Evolutionary conservation across 2,329 filamentous ascomycete species (phyloP).

Genomic region (Pseudocercospora cruenta): DNA sequence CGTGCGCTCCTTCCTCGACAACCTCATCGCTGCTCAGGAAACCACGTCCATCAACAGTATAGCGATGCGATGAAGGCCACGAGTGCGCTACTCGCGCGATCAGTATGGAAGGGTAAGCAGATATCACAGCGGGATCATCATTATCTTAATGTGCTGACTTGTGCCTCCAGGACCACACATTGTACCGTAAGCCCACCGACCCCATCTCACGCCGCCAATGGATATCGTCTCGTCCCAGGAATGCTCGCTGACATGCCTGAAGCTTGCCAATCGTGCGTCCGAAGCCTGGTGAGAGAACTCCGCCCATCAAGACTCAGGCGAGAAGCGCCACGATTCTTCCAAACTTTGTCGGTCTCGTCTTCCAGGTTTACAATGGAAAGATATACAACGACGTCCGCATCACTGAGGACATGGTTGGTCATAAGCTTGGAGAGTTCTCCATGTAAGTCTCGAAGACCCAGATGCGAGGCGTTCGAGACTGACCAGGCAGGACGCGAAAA

Average conservation of each 20-base stretch:
- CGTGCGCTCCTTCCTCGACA: constrained; percentile 12
- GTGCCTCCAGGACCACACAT: constrained; percentile 64
- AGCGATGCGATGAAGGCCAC: constrained; percentile 36
- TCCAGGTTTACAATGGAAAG: constrained; percentile 92
- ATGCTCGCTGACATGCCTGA: constrained; percentile 12
- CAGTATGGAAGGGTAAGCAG: constrained; percentile 80
- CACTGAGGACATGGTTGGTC: constrained; percentile 94
- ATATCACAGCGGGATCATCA: neutral
- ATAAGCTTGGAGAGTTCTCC: constrained; percentile 92
- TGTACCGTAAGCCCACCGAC: constrained; percentile 61
- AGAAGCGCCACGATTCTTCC: constrained; percentile 87
- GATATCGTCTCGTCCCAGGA: too few relatives aligned
- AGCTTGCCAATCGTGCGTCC: constrained; percentile 67
- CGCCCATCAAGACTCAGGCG: constrained; percentile 82
- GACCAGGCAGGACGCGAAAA: constrained; percentile 63
- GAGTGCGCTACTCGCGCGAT: constrained; percentile 59
- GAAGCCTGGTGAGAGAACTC: constrained; percentile 64
- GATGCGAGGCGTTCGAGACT: neutral
- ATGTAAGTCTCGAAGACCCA: constrained; percentile 62
- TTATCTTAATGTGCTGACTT: constrained; percentile 20
- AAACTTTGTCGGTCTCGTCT: constrained; percentile 86
- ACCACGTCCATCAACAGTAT: constrained; percentile 1
- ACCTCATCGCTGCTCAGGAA: constrained; percentile 19
- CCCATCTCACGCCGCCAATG: neutral
- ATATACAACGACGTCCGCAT: constrained; percentile 79